A percentile compares a stretch with the other conserved stretches of the same genome.
These are phyloP conservation scores for Erythrobasidium hasegawianum DNA, from an alignment of 1,284 basidiomycete species.

Conservation along the genomic window DNA sequence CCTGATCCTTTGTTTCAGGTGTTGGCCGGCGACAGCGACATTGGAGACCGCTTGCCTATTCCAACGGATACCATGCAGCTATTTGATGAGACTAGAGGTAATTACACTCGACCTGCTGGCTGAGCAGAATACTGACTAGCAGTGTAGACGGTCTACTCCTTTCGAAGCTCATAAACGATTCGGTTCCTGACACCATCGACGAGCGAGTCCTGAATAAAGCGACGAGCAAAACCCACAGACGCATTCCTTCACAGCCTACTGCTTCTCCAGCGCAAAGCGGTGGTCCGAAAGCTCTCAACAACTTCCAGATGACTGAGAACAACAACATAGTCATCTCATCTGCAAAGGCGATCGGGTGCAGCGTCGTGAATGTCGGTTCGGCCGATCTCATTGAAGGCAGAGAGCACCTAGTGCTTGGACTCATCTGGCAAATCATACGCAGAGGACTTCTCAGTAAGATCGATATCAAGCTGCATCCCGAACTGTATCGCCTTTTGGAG, in stretches of 20 bases:
- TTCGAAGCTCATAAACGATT: constrained; percentile 98
- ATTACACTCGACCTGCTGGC: constrained; percentile 32
- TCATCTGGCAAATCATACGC: constrained; percentile 98
- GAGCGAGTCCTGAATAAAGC: constrained; percentile 94
- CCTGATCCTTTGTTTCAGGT: constrained; percentile 56
- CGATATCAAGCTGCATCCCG: constrained; percentile 96
- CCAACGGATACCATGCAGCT: constrained; percentile 98
- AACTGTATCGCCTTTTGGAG: constrained; percentile 90
- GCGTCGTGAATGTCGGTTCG: constrained; percentile 96
- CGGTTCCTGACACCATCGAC: constrained; percentile 98
- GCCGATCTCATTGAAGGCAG: constrained; percentile 86
- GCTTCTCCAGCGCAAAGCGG: constrained; percentile 36
- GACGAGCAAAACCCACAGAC: constrained; percentile 56
- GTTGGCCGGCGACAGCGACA: constrained; percentile 81
- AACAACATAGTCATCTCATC: constrained; percentile 99
- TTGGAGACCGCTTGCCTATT: constrained; percentile 79
- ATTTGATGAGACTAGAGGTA: constrained; percentile 84
- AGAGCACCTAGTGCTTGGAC: constrained; percentile 94
- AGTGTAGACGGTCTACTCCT: constrained; percentile 80
- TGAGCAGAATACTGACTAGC: neutral
- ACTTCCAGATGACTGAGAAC: constrained; percentile 99
- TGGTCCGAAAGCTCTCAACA: constrained; percentile 59
- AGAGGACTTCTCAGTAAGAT: constrained; percentile 89
- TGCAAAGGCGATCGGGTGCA: constrained; percentile 95
- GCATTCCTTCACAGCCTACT: constrained; percentile 40